phyloP scores from a whole-genome alignment of 2,329 filamentous ascomycete species.

The Beauveria rudraprayagi region DNA sequence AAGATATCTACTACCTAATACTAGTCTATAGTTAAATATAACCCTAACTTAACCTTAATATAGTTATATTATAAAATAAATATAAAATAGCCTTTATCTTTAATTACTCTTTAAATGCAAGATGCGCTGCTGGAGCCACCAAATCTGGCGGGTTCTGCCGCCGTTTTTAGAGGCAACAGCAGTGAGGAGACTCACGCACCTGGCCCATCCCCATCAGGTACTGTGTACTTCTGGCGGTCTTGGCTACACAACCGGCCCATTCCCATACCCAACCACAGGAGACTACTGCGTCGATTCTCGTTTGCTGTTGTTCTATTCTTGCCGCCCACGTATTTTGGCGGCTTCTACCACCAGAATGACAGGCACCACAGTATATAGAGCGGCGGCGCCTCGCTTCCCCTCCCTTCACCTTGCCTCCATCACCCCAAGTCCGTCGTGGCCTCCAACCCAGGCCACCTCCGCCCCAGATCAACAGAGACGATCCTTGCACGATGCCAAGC shows the following conservation, averaged over 20 bases:
- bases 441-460: no score
- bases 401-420: not conserved
- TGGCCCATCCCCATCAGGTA: not conserved
- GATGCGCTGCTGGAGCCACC: no score
- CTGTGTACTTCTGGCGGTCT: slow-evolving; percentile 8
- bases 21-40: no score
- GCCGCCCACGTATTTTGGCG: not conserved
- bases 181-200: no score
- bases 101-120: no score
- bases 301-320: not conserved
- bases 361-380: not conserved
- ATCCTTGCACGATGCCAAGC: not conserved
- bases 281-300: not conserved
- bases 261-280: not conserved
- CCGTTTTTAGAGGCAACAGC: no score
- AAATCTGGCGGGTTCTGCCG: no score
- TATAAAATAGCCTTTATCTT: no score
- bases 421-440: no score
- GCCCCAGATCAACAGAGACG: not conserved
- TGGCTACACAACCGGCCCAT: not conserved
- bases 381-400: not conserved
- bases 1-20: no score
- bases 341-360: not conserved
- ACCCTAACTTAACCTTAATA: no score
- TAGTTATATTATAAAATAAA: no score